phyloP scores from a whole-genome alignment of 257 asterid species.

The Scutellaria galericulata region DNA sequence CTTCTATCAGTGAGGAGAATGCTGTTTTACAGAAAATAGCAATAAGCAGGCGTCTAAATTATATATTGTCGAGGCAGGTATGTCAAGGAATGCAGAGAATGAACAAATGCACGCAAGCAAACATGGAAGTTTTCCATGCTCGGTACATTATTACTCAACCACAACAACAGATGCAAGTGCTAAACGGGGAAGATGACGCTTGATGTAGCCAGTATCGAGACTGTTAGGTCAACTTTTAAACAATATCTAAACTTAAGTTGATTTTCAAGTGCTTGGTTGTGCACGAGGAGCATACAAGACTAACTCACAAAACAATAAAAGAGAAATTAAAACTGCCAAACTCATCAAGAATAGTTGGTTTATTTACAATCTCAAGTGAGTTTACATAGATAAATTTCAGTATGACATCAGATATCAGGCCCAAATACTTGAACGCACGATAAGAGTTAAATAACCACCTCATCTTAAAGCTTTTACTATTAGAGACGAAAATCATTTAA shows the following conservation, averaged over 20 bases:
- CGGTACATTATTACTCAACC: constrained; percentile 9
- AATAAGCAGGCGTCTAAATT: background rate
- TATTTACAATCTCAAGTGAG: constrained; percentile 3
- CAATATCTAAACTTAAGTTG: constrained; percentile 5
- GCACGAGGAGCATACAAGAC: background rate
- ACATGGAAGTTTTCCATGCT: background rate
- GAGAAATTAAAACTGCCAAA: constrained; percentile 8
- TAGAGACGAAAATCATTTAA: constrained; percentile 6
- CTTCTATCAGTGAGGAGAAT: constrained; percentile 94
- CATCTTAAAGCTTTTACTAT: background rate
- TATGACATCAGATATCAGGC: constrained; percentile 10
- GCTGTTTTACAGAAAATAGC: constrained; percentile 58
- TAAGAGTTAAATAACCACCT: background rate
- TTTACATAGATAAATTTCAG: background rate
- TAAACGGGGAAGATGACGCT: constrained; percentile 14
- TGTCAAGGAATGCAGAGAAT: constrained; percentile 14
- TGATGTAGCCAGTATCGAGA: background rate
- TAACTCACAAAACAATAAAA: constrained; percentile 11
- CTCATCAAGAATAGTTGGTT: background rate
- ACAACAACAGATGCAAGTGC: constrained; percentile 13
- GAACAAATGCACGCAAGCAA: background rate
- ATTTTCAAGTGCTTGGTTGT: background rate
- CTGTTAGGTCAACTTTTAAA: background rate
- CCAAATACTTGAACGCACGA: background rate
- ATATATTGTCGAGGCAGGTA: background rate